Evolutionary conservation across 306 rosid genomes (phyloP), one percentile per base, ranked within the genome.

Genomic region (Pueraria montana): DNA sequence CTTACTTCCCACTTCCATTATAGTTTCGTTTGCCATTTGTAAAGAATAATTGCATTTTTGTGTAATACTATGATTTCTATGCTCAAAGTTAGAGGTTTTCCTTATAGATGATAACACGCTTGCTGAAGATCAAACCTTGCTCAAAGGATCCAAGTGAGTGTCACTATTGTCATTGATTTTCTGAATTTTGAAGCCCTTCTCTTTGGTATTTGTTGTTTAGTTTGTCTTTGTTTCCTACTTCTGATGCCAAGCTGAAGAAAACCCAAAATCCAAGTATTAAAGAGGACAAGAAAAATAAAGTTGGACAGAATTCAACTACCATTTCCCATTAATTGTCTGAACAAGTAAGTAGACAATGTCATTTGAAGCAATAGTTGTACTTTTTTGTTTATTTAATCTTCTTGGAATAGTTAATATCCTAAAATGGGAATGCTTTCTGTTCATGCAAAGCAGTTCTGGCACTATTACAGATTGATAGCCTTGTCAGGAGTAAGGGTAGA

Each of bases 101-200:
- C 48, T 78, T 83, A 13, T 69, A 84, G 87, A 68, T 86, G 79
- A 65, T 70, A 80, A 10, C 42, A 38, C 58, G 40, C 69, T 61
- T 71, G 80, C 80, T 66, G 73, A 58, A 63, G 88, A 80, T 81
- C 88, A 83, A 78, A 78, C 87, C 73, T 85, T 72, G 14, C 62
- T 77, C 63, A 73, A 82, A 79, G 81, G 74, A 61, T 85, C 88
- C 73, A 78, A 77, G 97, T 90, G 84, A 89, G 97, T 82, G 66
- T 82, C 72, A 65, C 24, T 83, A 26, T 83, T 53, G 27, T 53
- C 77, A 55, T 17, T 72, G 49, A 50, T 55, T 80, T 75, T 77
- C 74, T 70, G 62, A 61, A 40, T 74, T 72, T 74, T 13, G 74
- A 40, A 56, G 43, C 38, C 50, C 11, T 52, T 63, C 66, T 20